These are phyloP conservation scores for Fraxinus xanthoxyloides DNA, from an alignment of 305 asterid genomes.

Conservation along the genomic window DNA sequence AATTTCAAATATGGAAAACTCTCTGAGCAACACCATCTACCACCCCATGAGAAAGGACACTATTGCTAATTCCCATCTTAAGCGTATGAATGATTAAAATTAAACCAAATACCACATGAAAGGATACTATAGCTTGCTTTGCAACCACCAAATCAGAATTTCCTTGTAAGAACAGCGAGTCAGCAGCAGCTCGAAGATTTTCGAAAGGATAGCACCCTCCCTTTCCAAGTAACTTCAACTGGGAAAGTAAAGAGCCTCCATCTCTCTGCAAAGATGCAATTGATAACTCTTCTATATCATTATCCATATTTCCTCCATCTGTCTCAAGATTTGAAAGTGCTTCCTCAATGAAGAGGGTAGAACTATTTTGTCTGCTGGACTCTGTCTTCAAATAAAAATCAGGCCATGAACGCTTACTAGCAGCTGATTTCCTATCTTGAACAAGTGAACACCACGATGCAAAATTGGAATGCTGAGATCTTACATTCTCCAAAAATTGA, in stretches of 20 bases:
- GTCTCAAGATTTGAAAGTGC: constrained; percentile 80
- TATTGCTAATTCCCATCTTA: background rate
- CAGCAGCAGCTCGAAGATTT: constrained; percentile 73
- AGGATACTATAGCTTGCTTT: constrained; percentile 98
- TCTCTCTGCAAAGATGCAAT: constrained; percentile 47
- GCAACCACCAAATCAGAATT: constrained; percentile 84
- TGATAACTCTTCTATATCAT: constrained; percentile 47
- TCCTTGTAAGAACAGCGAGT: constrained; percentile 84
- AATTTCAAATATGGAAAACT: constrained; percentile 24
- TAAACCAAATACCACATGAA: background rate
- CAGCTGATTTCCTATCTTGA: constrained; percentile 70
- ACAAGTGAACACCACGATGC: constrained; percentile 63
- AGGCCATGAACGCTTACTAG: constrained; percentile 83
- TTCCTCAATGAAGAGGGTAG: constrained; percentile 84
- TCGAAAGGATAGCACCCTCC: constrained; percentile 83
- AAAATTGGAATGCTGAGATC: constrained; percentile 47
- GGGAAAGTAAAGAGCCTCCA: constrained; percentile 41
- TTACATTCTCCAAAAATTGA: constrained; percentile 66
- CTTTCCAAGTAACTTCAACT: constrained; percentile 64
- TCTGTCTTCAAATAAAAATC: constrained; percentile 39
- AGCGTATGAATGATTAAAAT: constrained; percentile 1
- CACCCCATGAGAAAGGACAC: background rate
- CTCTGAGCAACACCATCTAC: background rate
- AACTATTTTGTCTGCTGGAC: constrained; percentile 32
- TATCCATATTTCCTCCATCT: constrained; percentile 46